Base-by-base conservation (phyloP, 371 early-diverging fungal species). In the Mortierella sp. region DNA sequence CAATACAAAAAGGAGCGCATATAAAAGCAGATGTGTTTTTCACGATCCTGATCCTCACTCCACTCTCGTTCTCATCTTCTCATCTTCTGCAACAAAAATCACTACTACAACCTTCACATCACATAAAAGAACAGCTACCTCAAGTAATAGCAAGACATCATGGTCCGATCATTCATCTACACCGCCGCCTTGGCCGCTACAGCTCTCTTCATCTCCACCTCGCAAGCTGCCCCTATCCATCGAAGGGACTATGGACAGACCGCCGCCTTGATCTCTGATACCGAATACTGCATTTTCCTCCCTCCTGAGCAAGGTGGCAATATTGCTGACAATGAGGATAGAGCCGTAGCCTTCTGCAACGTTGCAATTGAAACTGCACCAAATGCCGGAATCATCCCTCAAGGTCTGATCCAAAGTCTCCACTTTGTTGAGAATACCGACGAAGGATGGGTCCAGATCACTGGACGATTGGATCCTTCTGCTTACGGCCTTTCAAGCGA, bases 261-360 rank as follows among this genome's bases (percentile, higher is more conserved):
- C 2, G 83, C 77, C 22, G 85, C 86, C 63, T 67, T 90, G 5
- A 75, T 85, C 26, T 86, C 85, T 64, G 85, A 73, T 10, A 74
- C 67, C 67, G 78, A 87, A 62, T 89, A 87, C 47, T 91, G 91
- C 73, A 69, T 86, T 2, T 89, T 89, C 61, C 68, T 91, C 35
- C 91, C 91, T 9, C 68, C 68, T 12, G 28, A 59, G 6, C 45
- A 30, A 6, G 64, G 67, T 10, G 64, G 72, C 6, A 64, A 64
- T n/a, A 68, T 75, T 54, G 69, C 65, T 14, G 68, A 30, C 8
- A 67, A 35, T 37, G 73, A 72, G n/a, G 61, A 77, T 14, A 77
- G 84, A 52, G 69, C 88, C 12, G 86, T 85, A 51, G 85, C 87
- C 18, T 89, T 85, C 62, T 89, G 90, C 75, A 79, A 87, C 52